phyloP scores from a whole-genome alignment of 805 yeast genomes.

The Groenewaldozyma salmanticensis region DNA sequence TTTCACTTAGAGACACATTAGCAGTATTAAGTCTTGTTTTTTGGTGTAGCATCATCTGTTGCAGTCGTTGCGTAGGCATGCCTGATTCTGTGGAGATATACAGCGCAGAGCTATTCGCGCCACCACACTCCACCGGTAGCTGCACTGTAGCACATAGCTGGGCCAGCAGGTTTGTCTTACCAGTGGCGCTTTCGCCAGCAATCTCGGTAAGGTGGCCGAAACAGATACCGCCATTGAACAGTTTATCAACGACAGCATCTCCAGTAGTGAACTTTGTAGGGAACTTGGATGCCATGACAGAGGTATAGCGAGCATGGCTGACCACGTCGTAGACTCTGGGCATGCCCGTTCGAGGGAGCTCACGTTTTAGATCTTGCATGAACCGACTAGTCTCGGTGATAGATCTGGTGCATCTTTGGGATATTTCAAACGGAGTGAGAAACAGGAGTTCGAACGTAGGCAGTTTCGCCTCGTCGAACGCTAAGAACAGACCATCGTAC shows the following conservation, averaged over 20 bases:
- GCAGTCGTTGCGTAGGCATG: slow-evolving; percentile 55
- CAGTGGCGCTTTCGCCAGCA: slow-evolving; percentile 77
- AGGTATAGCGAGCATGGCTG: not conserved
- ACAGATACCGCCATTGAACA: slow-evolving; percentile 48
- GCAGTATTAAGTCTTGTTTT: slow-evolving; percentile 8
- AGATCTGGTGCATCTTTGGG: slow-evolving; percentile 8
- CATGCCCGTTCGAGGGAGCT: not conserved
- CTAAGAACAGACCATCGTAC: slow-evolving; percentile 7
- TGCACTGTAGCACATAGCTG: slow-evolving; percentile 57
- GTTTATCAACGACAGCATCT: slow-evolving; percentile 38
- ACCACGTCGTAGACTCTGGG: not conserved
- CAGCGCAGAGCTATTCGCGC: slow-evolving; percentile 44
- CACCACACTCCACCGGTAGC: slow-evolving; percentile 37
- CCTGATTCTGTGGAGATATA: slow-evolving; percentile 72
- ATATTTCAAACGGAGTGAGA: slow-evolving; percentile 4
- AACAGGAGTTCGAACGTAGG: slow-evolving; percentile 7
- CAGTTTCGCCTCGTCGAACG: slow-evolving; percentile 9
- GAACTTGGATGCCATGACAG: not conserved
- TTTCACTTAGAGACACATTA: not conserved
- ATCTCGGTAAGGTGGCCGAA: slow-evolving; percentile 58
- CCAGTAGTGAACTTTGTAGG: slow-evolving; percentile 36
- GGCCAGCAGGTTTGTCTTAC: slow-evolving; percentile 72
- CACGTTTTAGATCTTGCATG: not conserved
- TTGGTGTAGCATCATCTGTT: slow-evolving; percentile 35
- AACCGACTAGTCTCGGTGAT: slow-evolving; percentile 8